Base-by-base conservation (phyloP, 2,329 filamentous ascomycete genomes). In the Talaromyces islandicus region DNA sequence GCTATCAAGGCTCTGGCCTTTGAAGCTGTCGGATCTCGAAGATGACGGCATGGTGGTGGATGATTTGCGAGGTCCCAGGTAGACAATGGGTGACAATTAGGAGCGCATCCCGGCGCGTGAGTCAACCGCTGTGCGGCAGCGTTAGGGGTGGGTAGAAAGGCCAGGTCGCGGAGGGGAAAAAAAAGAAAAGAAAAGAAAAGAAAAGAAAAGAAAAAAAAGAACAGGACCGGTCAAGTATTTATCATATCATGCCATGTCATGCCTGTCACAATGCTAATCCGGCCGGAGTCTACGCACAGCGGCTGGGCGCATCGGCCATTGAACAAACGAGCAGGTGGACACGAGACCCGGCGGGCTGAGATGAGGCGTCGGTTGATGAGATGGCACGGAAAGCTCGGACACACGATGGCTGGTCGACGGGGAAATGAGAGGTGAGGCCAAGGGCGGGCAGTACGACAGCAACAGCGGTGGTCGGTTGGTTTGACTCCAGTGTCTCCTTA, bases 1-100 rank as follows among this genome's bases (percentile, higher is more conserved):
- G 58, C 67, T 70, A 58, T 75, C 73, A 51, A 77, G 65, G 60
- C 70, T 70, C 41, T 67, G 68, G 29, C 68, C 67, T 57, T 73
- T 76, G 35, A 64, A 64, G 63, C 65, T 70, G 32, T 71, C 71
- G 17, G 73, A 64, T 61, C 62, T 71, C 27, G 71, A 69, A 2
- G 70, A 66, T 17, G 72, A 64, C 10, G 69, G 66, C 73, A 62
- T 25, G 21, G 21, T 46, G 25, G 19, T 7, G 6, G 14, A 30
- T 56, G 3, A 43, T 46, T 30, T 27, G 48, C 25, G 48, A 52
- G 14, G 48, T 52, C 24, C 24, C 48, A 27, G 6, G 25, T 25
- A 55, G 53, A 55, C 53, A 55, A 41, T 24, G 29, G 30, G 21
- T 24, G 17, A 30, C 35, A 41, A 24, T 27, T 56, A 54, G 29